Base-by-base conservation (phyloP, 495 filamentous ascomycete species). In the Penicillium coprophilum region DNA sequence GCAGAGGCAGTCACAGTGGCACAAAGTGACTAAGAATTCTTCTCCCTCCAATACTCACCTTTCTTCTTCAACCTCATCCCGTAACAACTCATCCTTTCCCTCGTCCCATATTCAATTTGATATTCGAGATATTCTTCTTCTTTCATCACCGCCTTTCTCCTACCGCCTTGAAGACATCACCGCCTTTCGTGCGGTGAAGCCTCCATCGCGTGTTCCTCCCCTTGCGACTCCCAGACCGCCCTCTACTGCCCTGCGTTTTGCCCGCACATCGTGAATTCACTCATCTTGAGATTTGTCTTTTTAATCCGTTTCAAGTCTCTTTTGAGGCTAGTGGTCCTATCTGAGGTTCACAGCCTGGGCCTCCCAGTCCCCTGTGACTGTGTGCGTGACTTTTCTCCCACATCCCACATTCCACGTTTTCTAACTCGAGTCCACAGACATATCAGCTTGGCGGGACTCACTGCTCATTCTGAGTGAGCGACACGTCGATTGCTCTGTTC, bases 121-220 rank as follows among this genome's bases (percentile, higher is more conserved):
- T 45, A 28, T 32, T 17, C 24, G 45, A 47, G 45, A 31, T 12
- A 38, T 38, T 8, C 15, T 44, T 21, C 30, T 49, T 39, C 40
- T n/a, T 51, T 44, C 34, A 46, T 55, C 31, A 45, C 53, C 47
- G 50, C 46, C 36, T 68, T 61, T 55, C 64, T 58, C 68, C 67
- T 66, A 74, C 73, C 73, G 71, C 73, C 63, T 63, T 61, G 58
- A 59, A 64, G 56, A 50, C 64, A 75, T 75, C 74, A 75, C 74
- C 74, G 74, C 74, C 74, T 74, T 74, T 64, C 60, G 63, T 77
- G 74, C 74, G 74, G 74, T 77, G 74, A 77, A 73, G 70, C 59
- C 54, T 49, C 56, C 62, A 56, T 64, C 64, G 40, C 61, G 56
- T 63, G 55, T 62, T 55, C 45, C 44, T 61, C 60, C 62, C 62